These are phyloP conservation scores for Tarenaya hassleriana DNA, from an alignment of 345 rosid species.

Conservation along the genomic window DNA sequence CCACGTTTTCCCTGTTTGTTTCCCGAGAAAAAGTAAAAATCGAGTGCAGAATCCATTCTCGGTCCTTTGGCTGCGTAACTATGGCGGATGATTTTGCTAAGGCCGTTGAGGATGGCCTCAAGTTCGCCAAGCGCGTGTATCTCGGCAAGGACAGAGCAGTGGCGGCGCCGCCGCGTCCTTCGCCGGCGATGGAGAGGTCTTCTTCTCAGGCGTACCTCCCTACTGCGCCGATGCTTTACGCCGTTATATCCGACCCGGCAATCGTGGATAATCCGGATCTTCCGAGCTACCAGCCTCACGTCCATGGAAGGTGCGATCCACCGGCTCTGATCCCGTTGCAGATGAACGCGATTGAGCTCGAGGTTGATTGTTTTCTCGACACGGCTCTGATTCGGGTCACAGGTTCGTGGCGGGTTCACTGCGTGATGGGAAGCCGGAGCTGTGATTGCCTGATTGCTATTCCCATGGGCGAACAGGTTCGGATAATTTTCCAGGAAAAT, in stretches of 20 bases:
- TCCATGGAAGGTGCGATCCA: constrained; percentile 84
- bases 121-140: constrained; percentile 65
- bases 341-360: constrained; percentile 64
- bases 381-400: constrained; percentile 47
- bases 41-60: no score
- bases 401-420: constrained; percentile 84
- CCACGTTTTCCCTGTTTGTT: no score
- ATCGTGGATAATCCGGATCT: constrained; percentile 89
- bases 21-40: no score
- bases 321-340: constrained; percentile 86
- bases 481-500: neutral
- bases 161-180: constrained; percentile 54
- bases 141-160: constrained; percentile 75
- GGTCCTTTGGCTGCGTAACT: no score
- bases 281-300: constrained; percentile 96
- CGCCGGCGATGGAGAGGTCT: constrained; percentile 50
- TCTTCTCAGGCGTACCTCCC: constrained; percentile 47
- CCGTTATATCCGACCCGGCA: constrained; percentile 68
- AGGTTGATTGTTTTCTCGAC: constrained; percentile 59
- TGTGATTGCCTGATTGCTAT: constrained; percentile 83
- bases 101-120: constrained; percentile 81
- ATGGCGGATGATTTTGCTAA: constrained; percentile 75
- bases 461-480: constrained; percentile 89
- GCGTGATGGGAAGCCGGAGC: constrained; percentile 79
- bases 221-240: constrained; percentile 76